Base-by-base conservation (phyloP, 2,329 filamentous ascomycete genomes). In the Torrubiella hemipterigena region DNA sequence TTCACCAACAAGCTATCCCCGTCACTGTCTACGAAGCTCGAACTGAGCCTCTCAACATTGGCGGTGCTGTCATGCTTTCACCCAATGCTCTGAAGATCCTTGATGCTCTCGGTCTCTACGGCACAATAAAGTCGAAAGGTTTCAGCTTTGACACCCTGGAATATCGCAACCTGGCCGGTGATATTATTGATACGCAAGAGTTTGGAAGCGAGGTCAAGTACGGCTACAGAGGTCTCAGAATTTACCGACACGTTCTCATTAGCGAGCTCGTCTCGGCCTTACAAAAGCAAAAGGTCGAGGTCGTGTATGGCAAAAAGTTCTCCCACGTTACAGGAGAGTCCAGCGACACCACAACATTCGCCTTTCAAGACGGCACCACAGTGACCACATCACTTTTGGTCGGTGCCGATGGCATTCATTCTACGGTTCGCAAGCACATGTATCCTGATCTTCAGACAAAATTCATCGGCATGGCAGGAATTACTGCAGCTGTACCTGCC, bases 331-430 rank as follows among this genome's bases (percentile, higher is more conserved):
- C 59, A 3, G 41, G 45, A 0, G 63, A 69, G 32, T 51, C 49
- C 0, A 48, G 54, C 0, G 34, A 55, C 0, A 44, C 45, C 0
- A 63, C 73, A 0, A 56, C 49, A 1, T 67, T 65, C 39, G 54
- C 54, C 10, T 68, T 74, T 33, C 47, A 47, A 1, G 62, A 71
- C 32, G 67, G 65, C 2, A 53, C 53, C 0, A 51, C 43, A 0
- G 51, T 41, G 2, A 46, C 41, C 0, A 63, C 66, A 0, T 40
- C 50, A 3, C 43, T 70, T 10, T 57, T 77, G 0, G 52, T 76
- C 12, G 72, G 69, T 0, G 67, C 69, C 0, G 72, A 77, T 35
- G 72, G 73, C 1, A 76, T 77, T 30, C 67, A 76, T 43, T 74
- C 69, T 1, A 55, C 51, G 1, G 65, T 76, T 1, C 59, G 70